phyloP scores from a whole-genome alignment of 2,329 filamentous ascomycete species.

The Epichloe elymi region DNA sequence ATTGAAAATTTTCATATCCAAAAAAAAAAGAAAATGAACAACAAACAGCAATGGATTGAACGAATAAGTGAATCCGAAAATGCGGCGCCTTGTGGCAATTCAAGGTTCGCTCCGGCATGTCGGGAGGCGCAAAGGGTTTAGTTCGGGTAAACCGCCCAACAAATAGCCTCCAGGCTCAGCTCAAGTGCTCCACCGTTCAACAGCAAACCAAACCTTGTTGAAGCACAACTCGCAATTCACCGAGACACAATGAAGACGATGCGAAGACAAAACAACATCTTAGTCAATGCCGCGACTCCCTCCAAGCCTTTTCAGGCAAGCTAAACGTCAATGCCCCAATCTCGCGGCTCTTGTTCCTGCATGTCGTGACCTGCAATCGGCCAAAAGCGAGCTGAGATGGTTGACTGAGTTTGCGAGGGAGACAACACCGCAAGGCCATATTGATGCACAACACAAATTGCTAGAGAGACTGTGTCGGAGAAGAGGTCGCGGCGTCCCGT shows the following conservation, averaged over 20 bases:
- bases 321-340: constrained; percentile 38
- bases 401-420: constrained; percentile 45
- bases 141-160: constrained; percentile 14
- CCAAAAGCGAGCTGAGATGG: constrained; percentile 61
- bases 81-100: background rate
- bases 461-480: constrained; percentile 29
- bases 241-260: background rate
- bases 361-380: constrained; percentile 49
- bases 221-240: background rate
- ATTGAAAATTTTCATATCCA: background rate
- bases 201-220: background rate
- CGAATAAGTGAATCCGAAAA: background rate
- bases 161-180: too few species aligned
- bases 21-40: background rate
- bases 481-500: constrained; percentile 51
- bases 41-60: background rate
- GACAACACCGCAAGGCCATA: constrained; percentile 7
- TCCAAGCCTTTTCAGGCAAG: constrained; percentile 42
- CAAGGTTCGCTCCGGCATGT: background rate
- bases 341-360: constrained; percentile 48
- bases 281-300: constrained; percentile 47
- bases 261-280: background rate
- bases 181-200: too few species aligned
- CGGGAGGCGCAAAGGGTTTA: constrained; percentile 14
- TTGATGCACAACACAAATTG: constrained; percentile 13